Evolutionary conservation across 2,329 filamentous ascomycete species (phyloP).

Genomic region (Cryphonectria nitschkei): DNA sequence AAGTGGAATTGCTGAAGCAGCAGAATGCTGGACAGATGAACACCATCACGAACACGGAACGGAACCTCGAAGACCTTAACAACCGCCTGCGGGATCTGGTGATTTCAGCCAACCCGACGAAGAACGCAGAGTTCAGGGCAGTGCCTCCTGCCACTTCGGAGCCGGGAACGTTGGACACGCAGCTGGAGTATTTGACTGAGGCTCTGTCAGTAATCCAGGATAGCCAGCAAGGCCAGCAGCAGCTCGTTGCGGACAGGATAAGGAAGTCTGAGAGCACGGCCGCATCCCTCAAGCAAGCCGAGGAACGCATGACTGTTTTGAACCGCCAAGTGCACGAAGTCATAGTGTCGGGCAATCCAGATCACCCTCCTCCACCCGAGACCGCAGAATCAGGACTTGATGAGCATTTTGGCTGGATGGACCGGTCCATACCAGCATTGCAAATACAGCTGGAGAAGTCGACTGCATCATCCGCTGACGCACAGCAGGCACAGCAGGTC

Average conservation of each 20-base stretch:
- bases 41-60: conserved; percentile 64
- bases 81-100: conserved; percentile 31
- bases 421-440: conserved; percentile 59
- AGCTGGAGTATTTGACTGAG: conserved; percentile 73
- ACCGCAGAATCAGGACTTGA: conserved; percentile 61
- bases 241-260: conserved; percentile 33
- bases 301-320: conserved; percentile 62
- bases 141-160: conserved; percentile 47
- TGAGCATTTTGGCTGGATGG: conserved; percentile 71
- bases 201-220: conserved; percentile 64
- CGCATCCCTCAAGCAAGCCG: conserved; percentile 44
- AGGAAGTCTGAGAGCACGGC: conserved; percentile 32
- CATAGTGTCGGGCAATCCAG: conserved; percentile 52
- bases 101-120: conserved; percentile 55
- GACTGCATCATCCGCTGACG: conserved; percentile 36
- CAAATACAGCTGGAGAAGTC: conserved; percentile 48
- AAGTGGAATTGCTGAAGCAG: conserved; percentile 43
- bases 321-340: conserved; percentile 67
- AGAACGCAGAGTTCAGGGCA: conserved; percentile 50
- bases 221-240: conserved; percentile 52
- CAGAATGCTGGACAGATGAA: conserved; percentile 47
- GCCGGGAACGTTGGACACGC: conserved; percentile 53
- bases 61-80: conserved; percentile 70
- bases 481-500: conserved; percentile 56
- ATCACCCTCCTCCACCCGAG: conserved; percentile 61